Conservation (phyloP, 352 stramenopile species). For the Pythium coloratum region DNA sequence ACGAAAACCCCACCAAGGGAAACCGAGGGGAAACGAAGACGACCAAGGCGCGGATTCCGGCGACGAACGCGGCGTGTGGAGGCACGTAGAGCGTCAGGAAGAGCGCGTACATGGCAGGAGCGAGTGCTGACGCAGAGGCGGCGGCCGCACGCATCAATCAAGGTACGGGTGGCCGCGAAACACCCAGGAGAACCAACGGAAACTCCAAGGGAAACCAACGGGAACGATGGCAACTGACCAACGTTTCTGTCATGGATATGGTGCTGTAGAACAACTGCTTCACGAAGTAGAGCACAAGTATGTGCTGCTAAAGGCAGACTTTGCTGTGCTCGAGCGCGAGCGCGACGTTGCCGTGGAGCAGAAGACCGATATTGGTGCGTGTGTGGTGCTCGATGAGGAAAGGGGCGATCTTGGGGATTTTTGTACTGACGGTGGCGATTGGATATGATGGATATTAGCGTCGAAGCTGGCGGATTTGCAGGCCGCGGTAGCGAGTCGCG, state of each 20-base stretch:
- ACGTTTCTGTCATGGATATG: not conserved
- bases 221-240: not conserved
- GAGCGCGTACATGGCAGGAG: constrained; percentile 12
- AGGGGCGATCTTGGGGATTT: not conserved
- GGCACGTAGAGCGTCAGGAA: constrained; percentile 1
- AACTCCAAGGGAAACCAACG: not conserved
- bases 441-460: constrained; percentile 8
- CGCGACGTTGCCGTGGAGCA: constrained; percentile 44
- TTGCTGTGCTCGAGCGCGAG: constrained; percentile 58
- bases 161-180: constrained; percentile 13
- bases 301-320: constrained; percentile 55
- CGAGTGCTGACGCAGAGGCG: constrained; percentile 17
- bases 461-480: constrained; percentile 34
- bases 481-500: constrained; percentile 25
- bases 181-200: not conserved
- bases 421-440: constrained; percentile 8
- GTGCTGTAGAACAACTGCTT: constrained; percentile 61
- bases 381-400: not conserved
- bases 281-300: constrained; percentile 81
- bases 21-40: constrained; percentile 17
- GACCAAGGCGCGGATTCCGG: not conserved
- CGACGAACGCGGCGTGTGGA: not conserved
- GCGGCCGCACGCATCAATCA: constrained; percentile 24
- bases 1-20: constrained; percentile 10
- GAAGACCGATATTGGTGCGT: constrained; percentile 52